These are phyloP conservation scores for Hemileccinum impolitum DNA, from an alignment of 768 basidiomycete genomes.

Conservation along the genomic window DNA sequence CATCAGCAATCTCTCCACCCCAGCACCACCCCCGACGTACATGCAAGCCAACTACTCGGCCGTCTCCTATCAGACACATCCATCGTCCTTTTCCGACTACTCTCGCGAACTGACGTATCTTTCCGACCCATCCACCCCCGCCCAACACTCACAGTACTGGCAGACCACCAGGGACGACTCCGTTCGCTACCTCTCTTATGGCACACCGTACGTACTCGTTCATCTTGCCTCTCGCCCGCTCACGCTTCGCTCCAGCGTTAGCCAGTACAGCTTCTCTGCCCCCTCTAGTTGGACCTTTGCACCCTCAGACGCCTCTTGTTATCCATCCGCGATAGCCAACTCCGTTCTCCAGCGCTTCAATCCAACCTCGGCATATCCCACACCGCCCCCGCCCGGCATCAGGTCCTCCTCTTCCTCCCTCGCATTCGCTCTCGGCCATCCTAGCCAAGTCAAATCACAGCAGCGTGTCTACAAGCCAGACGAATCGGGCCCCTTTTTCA, in stretches of 20 bases:
- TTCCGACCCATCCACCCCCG: constrained; percentile 42
- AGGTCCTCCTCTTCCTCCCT: constrained; percentile 70
- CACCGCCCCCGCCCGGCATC: constrained; percentile 63
- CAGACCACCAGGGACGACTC: constrained; percentile 58
- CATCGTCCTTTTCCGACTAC: constrained; percentile 72
- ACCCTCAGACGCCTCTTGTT: constrained; percentile 48
- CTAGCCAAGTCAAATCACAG: constrained; percentile 26
- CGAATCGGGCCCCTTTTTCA: constrained; percentile 64
- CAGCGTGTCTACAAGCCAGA: constrained; percentile 43
- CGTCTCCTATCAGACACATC: constrained; percentile 34
- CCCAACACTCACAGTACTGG: constrained; percentile 60
- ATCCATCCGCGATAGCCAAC: constrained; percentile 56
- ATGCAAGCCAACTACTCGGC: constrained; percentile 47
- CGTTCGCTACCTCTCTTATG: constrained; percentile 54
- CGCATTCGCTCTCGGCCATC: constrained; percentile 64
- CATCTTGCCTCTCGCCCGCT: not conserved
- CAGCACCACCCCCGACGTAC: constrained; percentile 61
- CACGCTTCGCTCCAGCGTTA: constrained; percentile 15
- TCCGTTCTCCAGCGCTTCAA: constrained; percentile 61
- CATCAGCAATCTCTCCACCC: constrained; percentile 54
- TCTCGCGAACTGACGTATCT: constrained; percentile 58
- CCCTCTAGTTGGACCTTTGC: constrained; percentile 42
- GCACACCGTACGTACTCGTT: constrained; percentile 42
- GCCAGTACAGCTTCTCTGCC: constrained; percentile 29
- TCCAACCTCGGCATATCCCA: constrained; percentile 66